phyloP scores from a whole-genome alignment of 2,329 filamentous ascomycete species.

The Epichloe baconii region DNA sequence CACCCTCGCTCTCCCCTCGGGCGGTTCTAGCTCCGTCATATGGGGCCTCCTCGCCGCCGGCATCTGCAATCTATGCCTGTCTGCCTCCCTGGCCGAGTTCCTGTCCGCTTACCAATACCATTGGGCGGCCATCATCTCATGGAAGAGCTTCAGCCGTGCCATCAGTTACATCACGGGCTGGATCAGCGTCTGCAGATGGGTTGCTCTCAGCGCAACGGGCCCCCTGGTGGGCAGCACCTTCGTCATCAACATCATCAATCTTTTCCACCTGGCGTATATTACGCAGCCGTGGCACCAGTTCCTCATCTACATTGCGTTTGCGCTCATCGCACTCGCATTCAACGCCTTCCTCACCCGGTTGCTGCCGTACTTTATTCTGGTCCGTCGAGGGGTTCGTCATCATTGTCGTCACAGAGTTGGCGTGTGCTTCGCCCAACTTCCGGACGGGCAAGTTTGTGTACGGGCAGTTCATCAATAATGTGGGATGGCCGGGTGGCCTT shows the following conservation, averaged over 20 bases:
- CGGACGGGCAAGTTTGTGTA: constrained; percentile 54
- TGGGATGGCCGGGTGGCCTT: constrained; percentile 56
- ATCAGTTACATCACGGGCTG: constrained; percentile 61
- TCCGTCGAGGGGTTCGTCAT: constrained; percentile 54
- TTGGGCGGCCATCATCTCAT: constrained; percentile 55
- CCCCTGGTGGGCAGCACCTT: constrained; percentile 53
- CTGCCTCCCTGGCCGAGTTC: constrained; percentile 59
- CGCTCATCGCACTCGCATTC: constrained; percentile 44
- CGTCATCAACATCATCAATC: constrained; percentile 49
- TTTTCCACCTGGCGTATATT: constrained; percentile 45
- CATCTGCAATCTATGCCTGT: constrained; percentile 57
- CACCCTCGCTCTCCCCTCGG: constrained; percentile 46
- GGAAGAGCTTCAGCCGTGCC: constrained; percentile 44
- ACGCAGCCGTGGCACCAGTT: constrained; percentile 58
- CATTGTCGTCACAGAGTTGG: constrained; percentile 56
- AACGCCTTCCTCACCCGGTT: constrained; percentile 47
- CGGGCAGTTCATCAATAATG: constrained; percentile 52
- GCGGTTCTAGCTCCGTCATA: constrained; percentile 57
- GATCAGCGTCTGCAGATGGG: constrained; percentile 63
- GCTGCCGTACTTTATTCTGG: constrained; percentile 54
- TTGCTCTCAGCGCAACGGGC: constrained; percentile 54
- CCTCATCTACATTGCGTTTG: constrained; percentile 56
- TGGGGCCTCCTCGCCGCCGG: constrained; percentile 55
- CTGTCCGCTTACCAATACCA: constrained; percentile 59
- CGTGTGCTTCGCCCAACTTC: constrained; percentile 52